Conservation (phyloP, 352 stramenopile genomes). For the Pythium aristosporum region DNA sequence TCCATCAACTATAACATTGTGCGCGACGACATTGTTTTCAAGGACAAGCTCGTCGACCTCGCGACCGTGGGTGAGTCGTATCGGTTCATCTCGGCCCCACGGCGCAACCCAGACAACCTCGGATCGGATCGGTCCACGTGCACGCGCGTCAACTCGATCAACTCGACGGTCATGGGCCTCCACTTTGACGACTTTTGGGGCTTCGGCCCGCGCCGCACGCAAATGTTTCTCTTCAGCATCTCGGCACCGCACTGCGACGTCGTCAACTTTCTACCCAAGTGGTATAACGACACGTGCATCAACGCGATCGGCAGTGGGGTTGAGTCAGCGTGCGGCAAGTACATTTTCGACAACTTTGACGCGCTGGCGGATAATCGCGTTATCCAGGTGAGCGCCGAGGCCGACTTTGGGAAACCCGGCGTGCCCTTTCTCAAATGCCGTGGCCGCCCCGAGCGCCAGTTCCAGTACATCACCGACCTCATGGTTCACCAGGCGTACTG, state of each 20-base stretch:
- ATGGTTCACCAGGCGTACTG: constrained; percentile 36
- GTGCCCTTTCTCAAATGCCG: constrained; percentile 34
- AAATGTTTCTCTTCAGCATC: constrained; percentile 36
- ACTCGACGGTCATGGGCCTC: constrained; percentile 26
- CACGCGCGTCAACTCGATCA: constrained; percentile 25
- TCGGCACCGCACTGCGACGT: constrained; percentile 36
- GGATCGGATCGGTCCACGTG: constrained; percentile 22
- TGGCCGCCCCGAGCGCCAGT: constrained; percentile 21
- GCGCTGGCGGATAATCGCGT: constrained; percentile 12
- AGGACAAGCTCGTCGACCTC: constrained; percentile 32
- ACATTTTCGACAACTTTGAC: constrained; percentile 35
- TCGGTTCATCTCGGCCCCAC: constrained; percentile 30
- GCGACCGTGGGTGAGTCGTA: constrained; percentile 30
- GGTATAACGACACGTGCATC: constrained; percentile 25
- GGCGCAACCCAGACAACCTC: constrained; percentile 23
- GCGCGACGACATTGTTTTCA: constrained; percentile 34
- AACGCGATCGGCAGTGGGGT: constrained; percentile 6
- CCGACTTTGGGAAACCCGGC: constrained; percentile 29
- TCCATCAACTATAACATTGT: constrained; percentile 49
- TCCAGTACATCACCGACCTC: constrained; percentile 38
- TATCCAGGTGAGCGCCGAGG: constrained; percentile 27
- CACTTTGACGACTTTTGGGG: constrained; percentile 38
- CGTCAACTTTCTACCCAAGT: constrained; percentile 30
- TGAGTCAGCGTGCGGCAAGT: constrained; percentile 24
- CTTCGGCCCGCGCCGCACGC: constrained; percentile 22